A percentile compares a stretch with the other conserved stretches of the same genome.
phyloP scores from a whole-genome alignment of 495 filamentous ascomycete species.

The Tuber aestivum region DNA sequence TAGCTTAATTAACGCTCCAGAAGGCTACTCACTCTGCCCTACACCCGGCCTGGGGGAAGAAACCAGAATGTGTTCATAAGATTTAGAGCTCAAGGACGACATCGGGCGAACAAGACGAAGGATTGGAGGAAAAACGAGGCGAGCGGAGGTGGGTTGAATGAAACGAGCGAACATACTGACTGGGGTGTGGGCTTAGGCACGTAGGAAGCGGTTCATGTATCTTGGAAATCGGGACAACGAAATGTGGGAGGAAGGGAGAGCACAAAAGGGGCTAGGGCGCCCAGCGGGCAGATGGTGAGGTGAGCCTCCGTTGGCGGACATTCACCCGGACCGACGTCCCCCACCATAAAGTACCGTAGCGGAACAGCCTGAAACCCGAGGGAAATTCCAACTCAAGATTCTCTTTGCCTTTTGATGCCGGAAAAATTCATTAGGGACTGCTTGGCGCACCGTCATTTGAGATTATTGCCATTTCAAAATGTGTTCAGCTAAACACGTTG shows the following conservation, averaged over 20 bases:
- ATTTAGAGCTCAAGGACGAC: conserved; percentile 14
- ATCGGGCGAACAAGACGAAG: conserved; percentile 26
- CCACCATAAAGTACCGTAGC: no score
- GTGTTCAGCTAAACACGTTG: no score
- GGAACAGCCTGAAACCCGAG: conserved; percentile 12
- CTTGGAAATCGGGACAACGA: background rate
- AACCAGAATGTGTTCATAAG: conserved; percentile 74
- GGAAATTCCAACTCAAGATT: background rate
- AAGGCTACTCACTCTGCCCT: conserved; percentile 62
- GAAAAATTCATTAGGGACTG: background rate
- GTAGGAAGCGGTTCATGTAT: background rate
- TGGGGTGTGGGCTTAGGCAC: background rate
- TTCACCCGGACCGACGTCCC: no score
- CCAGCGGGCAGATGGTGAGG: background rate
- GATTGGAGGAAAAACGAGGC: conserved; percentile 17
- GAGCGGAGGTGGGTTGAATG: conserved; percentile 18
- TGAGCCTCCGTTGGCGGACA: no score
- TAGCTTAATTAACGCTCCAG: conserved; percentile 3
- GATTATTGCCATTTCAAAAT: no score
- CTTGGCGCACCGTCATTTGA: no score
- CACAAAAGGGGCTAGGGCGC: background rate
- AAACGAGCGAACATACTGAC: conserved; percentile 28
- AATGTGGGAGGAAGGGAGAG: background rate
- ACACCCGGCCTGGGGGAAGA: conserved; percentile 81
- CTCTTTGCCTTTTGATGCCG: background rate